These are phyloP conservation scores for Diplodia sapinea DNA, from an alignment of 2,329 filamentous ascomycete genomes.

Conservation along the genomic window DNA sequence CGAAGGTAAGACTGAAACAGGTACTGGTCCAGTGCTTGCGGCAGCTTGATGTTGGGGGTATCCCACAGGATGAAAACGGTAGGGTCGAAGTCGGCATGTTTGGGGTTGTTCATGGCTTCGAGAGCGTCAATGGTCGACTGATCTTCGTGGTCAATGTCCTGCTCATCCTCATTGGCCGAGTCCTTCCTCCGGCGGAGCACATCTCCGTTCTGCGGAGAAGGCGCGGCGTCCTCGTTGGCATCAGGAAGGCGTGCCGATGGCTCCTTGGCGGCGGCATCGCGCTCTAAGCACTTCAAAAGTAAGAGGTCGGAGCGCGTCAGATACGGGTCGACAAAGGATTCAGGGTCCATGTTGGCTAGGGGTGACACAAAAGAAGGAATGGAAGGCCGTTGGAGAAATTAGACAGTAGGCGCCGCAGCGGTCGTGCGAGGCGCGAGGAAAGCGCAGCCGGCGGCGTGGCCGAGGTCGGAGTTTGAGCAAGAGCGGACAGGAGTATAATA, in stretches of 20 bases:
- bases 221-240: slow-evolving; percentile 6
- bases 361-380: neutral
- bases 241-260: neutral
- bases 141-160: slow-evolving; percentile 30
- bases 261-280: slow-evolving; percentile 35
- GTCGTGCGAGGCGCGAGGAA: neutral
- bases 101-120: slow-evolving; percentile 57
- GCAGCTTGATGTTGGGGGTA: slow-evolving; percentile 51
- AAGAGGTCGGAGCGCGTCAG: slow-evolving; percentile 50
- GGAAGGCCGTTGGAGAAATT: neutral
- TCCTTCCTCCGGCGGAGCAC: slow-evolving; percentile 12
- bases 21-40: slow-evolving; percentile 52
- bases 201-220: slow-evolving; percentile 16
- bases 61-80: slow-evolving; percentile 62
- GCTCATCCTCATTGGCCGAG: slow-evolving; percentile 8
- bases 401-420: neutral
- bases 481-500: slow-evolving; percentile 11
- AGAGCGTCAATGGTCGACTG: slow-evolving; percentile 51
- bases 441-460: no score
- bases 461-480: neutral
- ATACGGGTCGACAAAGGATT: slow-evolving; percentile 38
- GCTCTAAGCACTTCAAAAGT: slow-evolving; percentile 48
- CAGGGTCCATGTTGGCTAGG: slow-evolving; percentile 1
- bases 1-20: slow-evolving; percentile 66
- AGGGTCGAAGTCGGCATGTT: slow-evolving; percentile 58